A percentile compares a stretch with the other conserved stretches of the same genome.
Conservation (phyloP, 495 filamentous ascomycete species). For the Neurospora sp. region DNA sequence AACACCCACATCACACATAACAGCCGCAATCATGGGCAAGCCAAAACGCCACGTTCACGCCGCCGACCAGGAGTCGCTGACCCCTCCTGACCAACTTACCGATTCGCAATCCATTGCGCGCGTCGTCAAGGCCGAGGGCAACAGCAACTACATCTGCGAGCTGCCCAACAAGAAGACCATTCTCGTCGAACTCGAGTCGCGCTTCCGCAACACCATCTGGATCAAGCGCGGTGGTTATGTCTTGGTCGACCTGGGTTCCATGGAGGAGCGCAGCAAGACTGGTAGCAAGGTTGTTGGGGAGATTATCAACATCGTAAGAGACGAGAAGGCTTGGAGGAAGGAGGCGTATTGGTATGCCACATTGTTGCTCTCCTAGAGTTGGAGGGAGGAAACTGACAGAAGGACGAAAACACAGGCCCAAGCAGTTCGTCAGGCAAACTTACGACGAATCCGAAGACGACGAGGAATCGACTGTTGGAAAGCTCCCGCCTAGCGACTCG, state of each 20-base stretch:
- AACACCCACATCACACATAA: background rate
- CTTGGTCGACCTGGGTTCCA: conserved; percentile 57
- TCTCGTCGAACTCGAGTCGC: conserved; percentile 66
- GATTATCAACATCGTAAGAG: conserved; percentile 84
- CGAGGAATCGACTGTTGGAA: conserved; percentile 67
- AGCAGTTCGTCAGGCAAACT: conserved; percentile 59
- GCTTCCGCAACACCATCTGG: conserved; percentile 87
- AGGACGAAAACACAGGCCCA: conserved; percentile 50
- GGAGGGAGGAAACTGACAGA: conserved; percentile 6
- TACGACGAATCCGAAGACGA: conserved; percentile 51
- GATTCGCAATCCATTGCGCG: conserved; percentile 59
- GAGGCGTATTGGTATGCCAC: conserved; percentile 68
- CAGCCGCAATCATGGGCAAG: conserved; percentile 48
- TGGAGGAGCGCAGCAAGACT: conserved; percentile 53
- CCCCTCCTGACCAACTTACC: conserved; percentile 59
- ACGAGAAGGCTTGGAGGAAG: conserved; percentile 89
- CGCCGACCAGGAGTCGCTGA: conserved; percentile 61
- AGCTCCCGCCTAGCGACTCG: conserved; percentile 68
- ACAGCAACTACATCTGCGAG: conserved; percentile 71
- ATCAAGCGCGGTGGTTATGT: conserved; percentile 81
- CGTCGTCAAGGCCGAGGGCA: conserved; percentile 73
- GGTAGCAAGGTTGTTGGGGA: conserved; percentile 77
- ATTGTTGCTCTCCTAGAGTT: background rate
- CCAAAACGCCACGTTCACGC: conserved; percentile 66
- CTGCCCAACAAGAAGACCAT: conserved; percentile 45